These are phyloP conservation scores for Alternaria longipes DNA, from an alignment of 2,329 filamentous ascomycete genomes.

Conservation along the genomic window DNA sequence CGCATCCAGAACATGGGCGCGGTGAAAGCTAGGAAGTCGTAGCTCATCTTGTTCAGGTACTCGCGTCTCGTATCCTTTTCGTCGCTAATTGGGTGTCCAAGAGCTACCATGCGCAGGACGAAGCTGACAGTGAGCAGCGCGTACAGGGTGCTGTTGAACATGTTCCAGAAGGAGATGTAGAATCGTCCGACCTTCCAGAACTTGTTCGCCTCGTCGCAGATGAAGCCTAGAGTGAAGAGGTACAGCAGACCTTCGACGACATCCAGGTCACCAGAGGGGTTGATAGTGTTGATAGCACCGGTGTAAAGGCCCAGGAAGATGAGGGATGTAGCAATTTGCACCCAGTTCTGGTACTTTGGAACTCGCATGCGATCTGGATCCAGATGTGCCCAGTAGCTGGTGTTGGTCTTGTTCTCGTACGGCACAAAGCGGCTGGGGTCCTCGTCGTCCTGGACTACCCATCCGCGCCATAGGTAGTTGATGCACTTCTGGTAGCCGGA, in stretches of 20 bases:
- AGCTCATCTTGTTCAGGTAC: conserved; percentile 80
- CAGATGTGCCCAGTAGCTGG: conserved; percentile 80
- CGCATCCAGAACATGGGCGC: conserved; percentile 98
- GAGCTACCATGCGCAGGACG: conserved; percentile 78
- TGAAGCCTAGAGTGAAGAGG: conserved; percentile 87
- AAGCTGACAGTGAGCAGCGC: conserved; percentile 80
- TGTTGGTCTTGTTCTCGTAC: conserved; percentile 83
- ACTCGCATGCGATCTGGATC: conserved; percentile 95
- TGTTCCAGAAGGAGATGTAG: conserved; percentile 97
- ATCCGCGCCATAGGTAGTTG: conserved; percentile 90
- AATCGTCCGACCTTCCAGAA: conserved; percentile 92
- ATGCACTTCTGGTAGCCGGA: conserved; percentile 98
- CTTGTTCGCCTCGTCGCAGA: conserved; percentile 87
- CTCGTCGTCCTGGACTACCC: conserved; percentile 94
- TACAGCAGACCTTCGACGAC: conserved; percentile 85
- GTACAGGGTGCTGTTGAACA: conserved; percentile 89
- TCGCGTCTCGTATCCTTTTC: conserved; percentile 56
- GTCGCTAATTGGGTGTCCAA: conserved; percentile 66
- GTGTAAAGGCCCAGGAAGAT: conserved; percentile 88
- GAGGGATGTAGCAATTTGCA: conserved; percentile 85
- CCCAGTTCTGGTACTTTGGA: conserved; percentile 89
- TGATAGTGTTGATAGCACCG: conserved; percentile 91
- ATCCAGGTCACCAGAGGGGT: conserved; percentile 83
- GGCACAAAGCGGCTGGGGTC: conserved; percentile 90
- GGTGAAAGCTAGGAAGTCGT: conserved; percentile 92